A percentile compares a stretch with the other conserved stretches of the same genome.
Conservation (phyloP, 208 protist genomes). For the Acanthamoeba sp. region DNA sequence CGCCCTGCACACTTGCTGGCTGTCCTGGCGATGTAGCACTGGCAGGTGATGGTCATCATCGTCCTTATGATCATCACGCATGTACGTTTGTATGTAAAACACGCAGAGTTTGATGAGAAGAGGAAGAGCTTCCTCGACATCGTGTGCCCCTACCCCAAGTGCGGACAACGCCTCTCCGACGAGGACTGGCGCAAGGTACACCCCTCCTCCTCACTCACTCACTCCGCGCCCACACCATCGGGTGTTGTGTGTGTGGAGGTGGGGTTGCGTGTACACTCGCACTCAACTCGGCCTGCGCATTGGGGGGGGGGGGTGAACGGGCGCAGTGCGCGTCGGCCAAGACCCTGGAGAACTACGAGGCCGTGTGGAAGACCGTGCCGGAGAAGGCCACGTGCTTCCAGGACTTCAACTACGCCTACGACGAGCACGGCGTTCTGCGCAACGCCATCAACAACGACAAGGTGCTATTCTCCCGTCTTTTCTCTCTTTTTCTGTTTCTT, state of each 20-base stretch:
- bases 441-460: constrained; percentile 19
- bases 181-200: neutral
- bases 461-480: neutral
- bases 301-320: neutral
- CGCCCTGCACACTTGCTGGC: no score
- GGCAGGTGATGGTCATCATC: no score
- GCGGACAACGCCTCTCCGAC: constrained; percentile 32
- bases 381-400: constrained; percentile 55
- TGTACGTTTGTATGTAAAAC: no score
- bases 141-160: neutral
- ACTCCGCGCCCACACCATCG: neutral
- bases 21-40: no score
- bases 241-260: neutral
- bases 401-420: constrained; percentile 68
- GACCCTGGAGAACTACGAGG: constrained; percentile 49
- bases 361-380: constrained; percentile 8
- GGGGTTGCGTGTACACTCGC: no score
- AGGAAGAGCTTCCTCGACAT: constrained; percentile 20
- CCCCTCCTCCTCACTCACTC: neutral
- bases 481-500: neutral
- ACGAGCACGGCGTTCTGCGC: constrained; percentile 39
- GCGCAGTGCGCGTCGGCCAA: constrained; percentile 25
- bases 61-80: no score
- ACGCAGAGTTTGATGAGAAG: constrained; percentile 41
- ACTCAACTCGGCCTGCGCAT: no score